Base-by-base conservation (phyloP, 225 moss, liverwort and hornwort genomes). In the Lunularia cruciata region DNA sequence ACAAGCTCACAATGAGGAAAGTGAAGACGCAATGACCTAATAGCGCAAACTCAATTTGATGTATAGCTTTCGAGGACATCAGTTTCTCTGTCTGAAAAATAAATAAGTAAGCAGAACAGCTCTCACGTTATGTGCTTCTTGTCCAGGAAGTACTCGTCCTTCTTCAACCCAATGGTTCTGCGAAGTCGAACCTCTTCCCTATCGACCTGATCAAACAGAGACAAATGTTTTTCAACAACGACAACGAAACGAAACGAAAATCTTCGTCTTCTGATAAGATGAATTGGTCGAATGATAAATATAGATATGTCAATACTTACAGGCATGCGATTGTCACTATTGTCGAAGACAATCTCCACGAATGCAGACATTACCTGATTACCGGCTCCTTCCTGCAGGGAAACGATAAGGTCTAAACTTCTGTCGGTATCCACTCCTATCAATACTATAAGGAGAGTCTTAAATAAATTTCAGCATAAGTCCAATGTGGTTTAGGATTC, bases 291-390 rank as follows among this genome's bases (percentile, higher is more conserved):
- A n/a, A n/a, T n/a, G n/a, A n/a, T n/a, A n/a, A n/a, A n/a, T n/a
- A n/a, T n/a, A n/a, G n/a, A n/a, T n/a, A n/a, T n/a, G n/a, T n/a
- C n/a, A 60, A 60, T 22, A 65, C 77, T 79, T 65, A 93, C 93
- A 66, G 93, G 93, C 81, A 94, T 94, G 65, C 93, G 88, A 83
- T 94, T 94, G 61, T 94, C 93, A 73, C 84, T 88, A 65, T 94
- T 94, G 77, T 94, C 88, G 75, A 94, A 94, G 45, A 94, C 93
- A 73, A 94, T 94, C 77, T 94, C 93, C 75, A 94, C 93, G 81
- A 94, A 94, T n/a, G 93, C 93, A 38, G 93, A 87, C 84, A 90
- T 76, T 67, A 94, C 93, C 79, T 94, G 93, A 76, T 90, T 85
- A 47, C 93, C 93, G 60, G 93, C 85, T 37, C 93, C 93, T 83